A percentile compares a stretch with the other conserved stretches of the same genome.
phyloP scores from a whole-genome alignment of 768 basidiomycete species.

The Serendipita sp. region DNA sequence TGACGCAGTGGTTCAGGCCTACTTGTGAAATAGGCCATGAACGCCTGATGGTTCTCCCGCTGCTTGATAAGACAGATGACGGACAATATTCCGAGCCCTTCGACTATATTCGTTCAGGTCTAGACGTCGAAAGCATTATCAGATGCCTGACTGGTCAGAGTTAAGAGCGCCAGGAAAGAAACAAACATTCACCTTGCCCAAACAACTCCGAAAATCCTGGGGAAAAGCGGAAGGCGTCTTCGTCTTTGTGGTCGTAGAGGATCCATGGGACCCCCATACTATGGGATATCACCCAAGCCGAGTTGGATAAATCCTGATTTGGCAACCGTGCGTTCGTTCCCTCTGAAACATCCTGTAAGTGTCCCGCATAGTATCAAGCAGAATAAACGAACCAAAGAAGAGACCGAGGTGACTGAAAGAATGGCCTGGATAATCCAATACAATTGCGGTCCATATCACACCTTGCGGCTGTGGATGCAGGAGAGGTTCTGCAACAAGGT shows the following conservation, averaged over 20 bases:
- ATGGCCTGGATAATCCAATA: slow-evolving; percentile 91
- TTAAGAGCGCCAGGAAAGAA: too few species aligned
- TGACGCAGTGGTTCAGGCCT: slow-evolving; percentile 14
- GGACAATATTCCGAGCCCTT: slow-evolving; percentile 49
- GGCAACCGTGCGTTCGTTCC: slow-evolving; percentile 89
- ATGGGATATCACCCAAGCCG: slow-evolving; percentile 54
- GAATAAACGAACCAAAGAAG: slow-evolving; percentile 56
- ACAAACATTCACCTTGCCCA: slow-evolving; percentile 15
- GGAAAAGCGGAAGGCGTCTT: background rate
- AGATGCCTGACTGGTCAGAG: too few species aligned
- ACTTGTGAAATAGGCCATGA: slow-evolving; percentile 85
- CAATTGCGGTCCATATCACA: slow-evolving; percentile 89
- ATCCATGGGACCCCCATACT: slow-evolving; percentile 64
- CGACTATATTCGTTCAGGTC: slow-evolving; percentile 37
- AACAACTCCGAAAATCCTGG: slow-evolving; percentile 21
- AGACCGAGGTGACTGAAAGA: slow-evolving; percentile 94
- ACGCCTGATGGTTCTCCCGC: slow-evolving; percentile 72
- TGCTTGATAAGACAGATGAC: slow-evolving; percentile 60
- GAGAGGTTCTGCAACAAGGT: slow-evolving; percentile 48
- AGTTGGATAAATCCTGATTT: slow-evolving; percentile 89
- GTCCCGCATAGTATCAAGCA: background rate
- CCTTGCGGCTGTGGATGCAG: slow-evolving; percentile 43
- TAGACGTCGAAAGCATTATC: slow-evolving; percentile 26
- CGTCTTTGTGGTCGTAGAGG: slow-evolving; percentile 63
- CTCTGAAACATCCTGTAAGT: slow-evolving; percentile 35